Evolutionary conservation across 2,329 filamentous ascomycete species (phyloP), one percentile per base, ranked within the genome.

Genomic region (Calonectria crousiana): DNA sequence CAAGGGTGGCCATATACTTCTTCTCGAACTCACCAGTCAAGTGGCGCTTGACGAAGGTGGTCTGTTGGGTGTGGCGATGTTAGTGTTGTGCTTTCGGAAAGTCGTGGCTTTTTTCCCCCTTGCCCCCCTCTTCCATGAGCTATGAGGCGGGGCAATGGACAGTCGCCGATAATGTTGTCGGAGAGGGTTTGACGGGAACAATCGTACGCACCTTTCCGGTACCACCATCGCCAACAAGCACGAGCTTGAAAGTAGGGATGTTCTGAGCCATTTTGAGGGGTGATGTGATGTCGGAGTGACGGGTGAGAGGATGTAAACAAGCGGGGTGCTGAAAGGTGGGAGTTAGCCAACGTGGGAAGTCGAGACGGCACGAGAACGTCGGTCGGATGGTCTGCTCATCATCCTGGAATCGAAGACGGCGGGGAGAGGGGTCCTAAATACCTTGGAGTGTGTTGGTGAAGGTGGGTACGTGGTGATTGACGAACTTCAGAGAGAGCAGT

Each of bases 11-110:
- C 88, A 99, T 98, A 90, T 99, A 99, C 91, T 98, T 99, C 94
- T 99, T 99, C 91, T 99, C 97, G 86, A 99, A 99, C 88, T 99
- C 97, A 87, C 97, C 97, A 85, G 97, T 99, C 93, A 98, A 92
- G 90, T 99, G 97, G 86, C 97, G 97, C 94, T 99, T 99, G 92
- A 99, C 97, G 89, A 99, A 99, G 86, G 97, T 99, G 87, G 97
- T 99, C 97, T 99, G 85, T 73, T 62, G 67, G 53, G 20, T 36
- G 52, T 69, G 38, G 51, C 34, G 65, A 56, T 11, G 65, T 77
- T 75, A 80, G 78, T 66, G 71, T 67, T 56, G 67, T 62, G 75
- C 74, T 65, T 28, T 52, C 69, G 41, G 58, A 68, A 53, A 34
- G 34, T 51, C 34, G 68, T 74, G 73, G 73, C 74, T 60, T 70